A percentile compares a stretch with the other conserved stretches of the same genome.
Evolutionary conservation across 2,329 filamentous ascomycete species (phyloP).

Genomic region (Teratosphaeria epicoccoides): DNA sequence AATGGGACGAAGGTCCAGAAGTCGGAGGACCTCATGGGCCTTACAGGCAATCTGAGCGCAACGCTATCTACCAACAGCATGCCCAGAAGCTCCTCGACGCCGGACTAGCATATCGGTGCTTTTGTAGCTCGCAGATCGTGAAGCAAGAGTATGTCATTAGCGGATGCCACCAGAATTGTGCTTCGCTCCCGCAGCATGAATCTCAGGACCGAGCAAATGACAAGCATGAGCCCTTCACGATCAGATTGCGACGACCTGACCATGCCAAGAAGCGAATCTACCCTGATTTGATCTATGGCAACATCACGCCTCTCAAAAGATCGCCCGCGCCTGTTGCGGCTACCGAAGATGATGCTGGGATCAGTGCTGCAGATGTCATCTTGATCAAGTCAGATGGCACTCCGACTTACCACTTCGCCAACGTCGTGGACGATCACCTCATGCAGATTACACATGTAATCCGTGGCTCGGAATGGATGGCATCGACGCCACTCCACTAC

Average conservation of each 20-base stretch:
- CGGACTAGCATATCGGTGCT: constrained; percentile 82
- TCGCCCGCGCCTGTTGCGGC: constrained; percentile 19
- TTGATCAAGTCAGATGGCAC: constrained; percentile 83
- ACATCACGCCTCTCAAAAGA: constrained; percentile 37
- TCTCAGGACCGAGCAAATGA: constrained; percentile 56
- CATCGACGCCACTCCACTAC: constrained; percentile 74
- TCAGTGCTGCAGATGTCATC: constrained; percentile 69
- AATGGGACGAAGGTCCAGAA: constrained; percentile 91
- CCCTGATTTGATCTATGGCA: constrained; percentile 70
- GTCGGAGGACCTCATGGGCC: constrained; percentile 73
- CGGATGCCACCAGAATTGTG: constrained; percentile 64
- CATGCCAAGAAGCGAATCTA: constrained; percentile 49
- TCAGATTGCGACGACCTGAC: constrained; percentile 61
- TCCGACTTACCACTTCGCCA: constrained; percentile 94
- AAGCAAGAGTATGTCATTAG: constrained; percentile 37
- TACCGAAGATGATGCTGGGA: constrained; percentile 22
- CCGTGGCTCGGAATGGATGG: constrained; percentile 90
- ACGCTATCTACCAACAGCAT: constrained; percentile 60
- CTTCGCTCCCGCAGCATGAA: constrained; percentile 53
- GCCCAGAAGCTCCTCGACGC: constrained; percentile 56
- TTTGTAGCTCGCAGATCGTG: constrained; percentile 52
- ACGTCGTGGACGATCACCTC: constrained; percentile 88
- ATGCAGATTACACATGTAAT: constrained; percentile 97
- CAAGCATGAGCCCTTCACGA: constrained; percentile 59
- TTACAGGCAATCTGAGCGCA: constrained; percentile 80